A percentile compares a stretch with the other conserved stretches of the same genome.
These are phyloP conservation scores for Boletus pseudo-olivaceus DNA, from an alignment of 768 basidiomycete genomes.

Conservation along the genomic window DNA sequence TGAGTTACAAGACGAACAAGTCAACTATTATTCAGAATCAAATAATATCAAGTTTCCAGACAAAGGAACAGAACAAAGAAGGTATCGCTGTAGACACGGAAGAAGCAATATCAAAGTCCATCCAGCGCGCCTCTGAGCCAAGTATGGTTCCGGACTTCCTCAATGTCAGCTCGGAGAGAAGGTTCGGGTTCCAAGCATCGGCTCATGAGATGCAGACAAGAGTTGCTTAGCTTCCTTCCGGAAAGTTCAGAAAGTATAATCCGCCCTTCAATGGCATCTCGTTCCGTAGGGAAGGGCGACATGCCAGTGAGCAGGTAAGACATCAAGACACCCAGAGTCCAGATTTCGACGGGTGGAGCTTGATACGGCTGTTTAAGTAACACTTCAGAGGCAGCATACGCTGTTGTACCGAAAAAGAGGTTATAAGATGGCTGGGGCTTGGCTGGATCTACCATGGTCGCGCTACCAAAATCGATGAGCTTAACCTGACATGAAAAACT, in stretches of 20 bases:
- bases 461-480: conserved; percentile 93
- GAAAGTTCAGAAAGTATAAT: conserved; percentile 48
- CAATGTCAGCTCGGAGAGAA: conserved; percentile 71
- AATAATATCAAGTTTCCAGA: conserved; percentile 7
- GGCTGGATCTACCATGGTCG: conserved; percentile 65
- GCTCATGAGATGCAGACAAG: conserved; percentile 60
- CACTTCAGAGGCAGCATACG: conserved; percentile 94
- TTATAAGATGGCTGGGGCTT: conserved; percentile 64
- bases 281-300: conserved; percentile 88
- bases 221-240: conserved; percentile 38
- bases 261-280: conserved; percentile 68
- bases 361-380: conserved; percentile 85
- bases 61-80: background rate
- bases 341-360: conserved; percentile 92
- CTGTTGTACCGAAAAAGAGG: conserved; percentile 89
- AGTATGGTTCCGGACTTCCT: conserved; percentile 76
- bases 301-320: conserved; percentile 91
- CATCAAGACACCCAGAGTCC: conserved; percentile 93
- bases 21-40: conserved; percentile 5
- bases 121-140: conserved; percentile 55
- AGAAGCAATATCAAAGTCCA: conserved; percentile 12
- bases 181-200: conserved; percentile 86
- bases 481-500: conserved; percentile 59
- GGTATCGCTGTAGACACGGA: conserved; percentile 8
- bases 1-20: conserved; percentile 14